phyloP scores from a whole-genome alignment of 1,284 basidiomycete genomes.

The Ustilago tritici region DNA sequence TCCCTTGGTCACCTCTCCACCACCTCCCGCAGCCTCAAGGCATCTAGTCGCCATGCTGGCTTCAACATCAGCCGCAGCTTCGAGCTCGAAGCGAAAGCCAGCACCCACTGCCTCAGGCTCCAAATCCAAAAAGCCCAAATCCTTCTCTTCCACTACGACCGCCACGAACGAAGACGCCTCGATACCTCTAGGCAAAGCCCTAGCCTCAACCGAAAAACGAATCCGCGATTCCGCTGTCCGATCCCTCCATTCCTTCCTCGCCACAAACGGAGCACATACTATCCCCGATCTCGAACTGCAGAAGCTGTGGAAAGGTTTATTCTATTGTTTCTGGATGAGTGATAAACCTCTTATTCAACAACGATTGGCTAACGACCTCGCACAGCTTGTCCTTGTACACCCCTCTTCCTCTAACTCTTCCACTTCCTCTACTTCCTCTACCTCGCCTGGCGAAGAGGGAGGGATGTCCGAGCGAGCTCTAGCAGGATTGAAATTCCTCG shows the following conservation, averaged over 20 bases:
- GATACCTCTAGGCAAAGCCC: slow-evolving; percentile 59
- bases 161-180: slow-evolving; percentile 14
- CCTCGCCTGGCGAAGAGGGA: not conserved
- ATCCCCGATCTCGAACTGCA: slow-evolving; percentile 82
- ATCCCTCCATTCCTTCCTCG: slow-evolving; percentile 77
- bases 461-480: slow-evolving; percentile 56
- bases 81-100: slow-evolving; percentile 28
- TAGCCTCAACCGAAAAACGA: slow-evolving; percentile 74
- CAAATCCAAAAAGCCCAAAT: slow-evolving; percentile 19
- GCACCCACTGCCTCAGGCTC: not conserved
- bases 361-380: slow-evolving; percentile 84
- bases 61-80: slow-evolving; percentile 11
- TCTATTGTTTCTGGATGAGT: slow-evolving; percentile 99
- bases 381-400: slow-evolving; percentile 75
- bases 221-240: slow-evolving; percentile 84
- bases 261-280: slow-evolving; percentile 54
- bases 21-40: not conserved
- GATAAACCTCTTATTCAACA: slow-evolving; percentile 98
- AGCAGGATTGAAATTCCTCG: slow-evolving; percentile 81
- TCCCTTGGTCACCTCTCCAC: not conserved
- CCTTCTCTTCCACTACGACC: not conserved
- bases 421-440: not conserved
- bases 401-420: slow-evolving; percentile 9
- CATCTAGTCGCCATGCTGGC: not conserved
- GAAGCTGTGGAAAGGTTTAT: slow-evolving; percentile 97